Percentiles rank a stretch among this genome's conserved stretches.
Conservation (phyloP, 2,329 filamentous ascomycete species). For the Cryphonectria carpinicola region DNA sequence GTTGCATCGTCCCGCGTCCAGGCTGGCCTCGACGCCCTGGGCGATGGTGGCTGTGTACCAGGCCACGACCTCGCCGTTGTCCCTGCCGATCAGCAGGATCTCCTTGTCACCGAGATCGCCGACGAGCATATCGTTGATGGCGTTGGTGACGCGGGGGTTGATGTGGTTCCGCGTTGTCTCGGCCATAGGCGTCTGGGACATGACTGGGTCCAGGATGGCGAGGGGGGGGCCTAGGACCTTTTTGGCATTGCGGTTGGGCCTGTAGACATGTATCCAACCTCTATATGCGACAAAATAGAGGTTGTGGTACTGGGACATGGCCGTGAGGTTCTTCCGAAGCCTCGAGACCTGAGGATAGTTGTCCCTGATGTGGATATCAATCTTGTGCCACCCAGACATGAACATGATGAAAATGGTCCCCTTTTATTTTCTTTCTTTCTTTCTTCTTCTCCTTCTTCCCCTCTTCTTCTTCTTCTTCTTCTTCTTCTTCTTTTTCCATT, state of each 20-base stretch:
- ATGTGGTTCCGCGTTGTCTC: constrained; percentile 10
- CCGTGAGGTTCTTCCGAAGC: constrained; percentile 58
- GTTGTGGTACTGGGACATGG: constrained; percentile 62
- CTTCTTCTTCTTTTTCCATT: too few species aligned
- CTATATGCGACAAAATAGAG: constrained; percentile 66
- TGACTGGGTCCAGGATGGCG: constrained; percentile 46
- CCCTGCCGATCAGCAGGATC: constrained; percentile 68
- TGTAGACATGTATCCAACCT: constrained; percentile 61
- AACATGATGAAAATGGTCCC: not conserved
- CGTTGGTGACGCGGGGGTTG: constrained; percentile 55
- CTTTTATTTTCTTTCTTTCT: too few species aligned
- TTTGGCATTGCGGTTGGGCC: constrained; percentile 52
- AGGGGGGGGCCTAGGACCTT: constrained; percentile 52
- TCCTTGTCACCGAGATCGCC: constrained; percentile 73
- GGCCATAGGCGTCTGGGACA: constrained; percentile 22
- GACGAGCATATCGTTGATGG: constrained; percentile 70
- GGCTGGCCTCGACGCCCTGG: constrained; percentile 45
- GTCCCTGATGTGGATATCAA: constrained; percentile 15
- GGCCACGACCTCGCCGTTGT: constrained; percentile 75
- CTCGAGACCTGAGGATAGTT: constrained; percentile 36
- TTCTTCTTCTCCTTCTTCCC: too few species aligned
- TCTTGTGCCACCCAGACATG: not conserved
- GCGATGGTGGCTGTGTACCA: constrained; percentile 65
- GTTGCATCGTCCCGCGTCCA: not conserved
- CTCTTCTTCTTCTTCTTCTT: too few species aligned